Base-by-base conservation (phyloP, 768 basidiomycete species). In the Flagelloscypha sp. region DNA sequence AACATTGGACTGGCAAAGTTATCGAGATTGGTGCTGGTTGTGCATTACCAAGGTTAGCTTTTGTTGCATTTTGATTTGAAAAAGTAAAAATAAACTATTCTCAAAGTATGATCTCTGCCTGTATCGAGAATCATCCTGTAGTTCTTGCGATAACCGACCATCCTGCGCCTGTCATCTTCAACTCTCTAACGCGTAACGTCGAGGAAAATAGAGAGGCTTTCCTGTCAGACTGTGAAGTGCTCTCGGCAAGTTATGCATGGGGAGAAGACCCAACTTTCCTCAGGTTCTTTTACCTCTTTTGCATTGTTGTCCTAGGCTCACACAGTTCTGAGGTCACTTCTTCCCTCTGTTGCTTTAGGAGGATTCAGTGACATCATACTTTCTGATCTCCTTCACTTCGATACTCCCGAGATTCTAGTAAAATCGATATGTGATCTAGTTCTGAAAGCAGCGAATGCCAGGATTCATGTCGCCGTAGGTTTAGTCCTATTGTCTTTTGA, bases 21-120 rank as follows among this genome's bases (percentile, higher is more conserved):
- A 48, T 85, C n/a, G 84, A 86, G 50, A 68, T 85, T 3, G 81
- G 79, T 3, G 71, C 80, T 6, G 81, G 84, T 5, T 68, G 72
- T 29, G 81, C 73, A 12, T 52, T 87, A 87, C 40, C 63, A 93
- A 15, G 76, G 80, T 1, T 74, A 70, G 2, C 78, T 80, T 1
- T 71, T 74, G 2, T 57, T 89, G 12, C 84, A 90, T 52, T 66
- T 75, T 9, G 84, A 88, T 44, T 63, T 97, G 21, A 81, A 84
- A 46, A n/a, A n/a, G n/a, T n/a, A n/a, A n/a, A n/a, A n/a, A n/a
- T n/a, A 76, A 27, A 71, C 66, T 6, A 47, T 59, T 7, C 38
- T 55, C 3, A 45, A 56, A 3, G 58, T 72, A 3, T 76, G 79
- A 3, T 56, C 65, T 7, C 55, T 75, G 23, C n/a, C n/a, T n/a